These are phyloP conservation scores for Suillus clintonianus DNA, from an alignment of 768 basidiomycete species.

Conservation along the genomic window DNA sequence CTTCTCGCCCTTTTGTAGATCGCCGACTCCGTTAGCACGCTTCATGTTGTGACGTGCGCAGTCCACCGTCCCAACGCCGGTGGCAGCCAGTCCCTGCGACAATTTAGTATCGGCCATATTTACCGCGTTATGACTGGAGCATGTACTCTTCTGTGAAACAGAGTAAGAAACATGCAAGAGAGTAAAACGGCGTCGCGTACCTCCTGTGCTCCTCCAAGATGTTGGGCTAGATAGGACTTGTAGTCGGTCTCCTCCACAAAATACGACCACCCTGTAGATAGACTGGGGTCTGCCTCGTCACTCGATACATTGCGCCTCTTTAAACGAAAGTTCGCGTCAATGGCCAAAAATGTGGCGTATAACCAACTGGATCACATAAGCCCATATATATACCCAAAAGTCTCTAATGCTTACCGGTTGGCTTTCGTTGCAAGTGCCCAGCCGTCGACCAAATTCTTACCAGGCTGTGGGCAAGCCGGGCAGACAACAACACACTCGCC, in stretches of 20 bases:
- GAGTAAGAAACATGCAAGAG: not conserved
- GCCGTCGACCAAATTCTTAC: conserved; percentile 5
- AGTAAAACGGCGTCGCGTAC: too few species aligned
- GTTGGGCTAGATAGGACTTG: conserved; percentile 11
- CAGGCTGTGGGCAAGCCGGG: conserved; percentile 15
- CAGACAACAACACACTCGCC: conserved; percentile 10
- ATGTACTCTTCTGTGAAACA: conserved; percentile 5
- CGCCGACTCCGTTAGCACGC: not conserved
- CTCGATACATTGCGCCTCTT: conserved; percentile 26
- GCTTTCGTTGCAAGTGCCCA: not conserved
- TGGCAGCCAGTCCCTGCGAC: conserved; percentile 16
- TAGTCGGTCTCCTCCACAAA: conserved; percentile 25
- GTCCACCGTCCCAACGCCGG: conserved; percentile 27
- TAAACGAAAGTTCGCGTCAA: conserved; percentile 37
- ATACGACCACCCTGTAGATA: conserved; percentile 27
- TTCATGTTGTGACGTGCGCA: conserved; percentile 23
- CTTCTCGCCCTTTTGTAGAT: conserved; percentile 1
- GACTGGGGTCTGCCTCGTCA: conserved; percentile 26
- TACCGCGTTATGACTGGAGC: not conserved
- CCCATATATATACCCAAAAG: too few species aligned
- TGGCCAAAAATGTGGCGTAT: conserved; percentile 23
- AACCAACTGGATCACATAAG: too few species aligned
- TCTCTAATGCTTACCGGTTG: not conserved
- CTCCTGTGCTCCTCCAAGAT: not conserved
- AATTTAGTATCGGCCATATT: conserved; percentile 1